phyloP scores from a whole-genome alignment of 345 rosid genomes.

The Salix udensis region DNA sequence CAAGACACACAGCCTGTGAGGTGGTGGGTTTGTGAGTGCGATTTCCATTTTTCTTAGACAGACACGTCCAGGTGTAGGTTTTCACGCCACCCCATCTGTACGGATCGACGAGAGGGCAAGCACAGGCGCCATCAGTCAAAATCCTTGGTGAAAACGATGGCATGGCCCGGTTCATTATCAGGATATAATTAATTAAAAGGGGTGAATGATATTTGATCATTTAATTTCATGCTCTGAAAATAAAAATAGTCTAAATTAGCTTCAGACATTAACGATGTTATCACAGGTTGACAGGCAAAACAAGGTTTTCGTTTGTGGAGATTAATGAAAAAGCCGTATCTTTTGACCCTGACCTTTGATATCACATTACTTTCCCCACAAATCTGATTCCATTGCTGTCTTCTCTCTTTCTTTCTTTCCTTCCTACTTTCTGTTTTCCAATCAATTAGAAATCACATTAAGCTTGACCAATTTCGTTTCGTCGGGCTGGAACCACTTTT shows the following conservation, averaged over 20 bases:
- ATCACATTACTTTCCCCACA: neutral
- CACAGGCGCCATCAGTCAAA: neutral
- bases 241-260: neutral
- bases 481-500: neutral
- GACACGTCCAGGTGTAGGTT: neutral
- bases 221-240: too few species aligned
- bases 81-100: neutral
- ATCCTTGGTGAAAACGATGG: neutral
- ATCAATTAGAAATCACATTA: neutral
- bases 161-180: neutral
- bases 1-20: neutral
- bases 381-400: neutral
- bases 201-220: too few species aligned
- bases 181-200: neutral
- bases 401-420: neutral
- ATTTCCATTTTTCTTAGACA: neutral
- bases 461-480: neutral
- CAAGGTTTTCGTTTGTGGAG: neutral
- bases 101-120: neutral
- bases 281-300: neutral
- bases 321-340: slow-evolving; percentile 3
- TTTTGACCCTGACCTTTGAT: slow-evolving; percentile 4
- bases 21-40: neutral
- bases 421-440: neutral
- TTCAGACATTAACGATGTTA: neutral